Evolutionary conservation across 768 basidiomycete genomes (phyloP).

Genomic region (Clavaria fumosa): DNA sequence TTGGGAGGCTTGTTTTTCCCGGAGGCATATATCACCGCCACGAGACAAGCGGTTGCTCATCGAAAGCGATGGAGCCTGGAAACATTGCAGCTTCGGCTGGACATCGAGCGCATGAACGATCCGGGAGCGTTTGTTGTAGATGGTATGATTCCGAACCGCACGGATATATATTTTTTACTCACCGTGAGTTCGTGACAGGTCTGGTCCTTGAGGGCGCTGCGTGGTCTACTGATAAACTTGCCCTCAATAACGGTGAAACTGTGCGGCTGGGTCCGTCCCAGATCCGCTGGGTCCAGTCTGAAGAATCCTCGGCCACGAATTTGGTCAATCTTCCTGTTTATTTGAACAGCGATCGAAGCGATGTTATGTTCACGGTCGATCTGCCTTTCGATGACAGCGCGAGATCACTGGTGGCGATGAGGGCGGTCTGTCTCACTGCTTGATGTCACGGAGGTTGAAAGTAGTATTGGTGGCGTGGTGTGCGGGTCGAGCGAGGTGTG

Average conservation of each 20-base stretch:
- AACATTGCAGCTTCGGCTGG: constrained; percentile 64
- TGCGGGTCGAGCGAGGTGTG: too few relatives aligned
- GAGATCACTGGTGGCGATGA: constrained; percentile 60
- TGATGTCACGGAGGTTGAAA: constrained; percentile 30
- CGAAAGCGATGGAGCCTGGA: constrained; percentile 87
- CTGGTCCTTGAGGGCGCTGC: constrained; percentile 77
- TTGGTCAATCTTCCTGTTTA: constrained; percentile 82
- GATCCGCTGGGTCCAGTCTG: constrained; percentile 68
- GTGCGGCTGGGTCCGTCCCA: constrained; percentile 69
- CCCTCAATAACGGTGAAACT: constrained; percentile 77
- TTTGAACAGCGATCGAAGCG: constrained; percentile 77
- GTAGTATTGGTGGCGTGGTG: too few relatives aligned
- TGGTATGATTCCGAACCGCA: constrained; percentile 38
- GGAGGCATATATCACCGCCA: constrained; percentile 91
- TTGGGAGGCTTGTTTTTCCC: constrained; percentile 94
- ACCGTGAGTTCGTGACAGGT: constrained; percentile 29
- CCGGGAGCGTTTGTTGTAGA: constrained; percentile 74
- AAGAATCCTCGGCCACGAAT: constrained; percentile 23
- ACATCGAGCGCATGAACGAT: constrained; percentile 67
- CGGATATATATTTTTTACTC: background rate
- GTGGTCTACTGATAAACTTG: constrained; percentile 52
- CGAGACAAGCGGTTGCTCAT: constrained; percentile 91
- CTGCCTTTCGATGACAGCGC: constrained; percentile 60
- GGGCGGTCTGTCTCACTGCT: constrained; percentile 84
- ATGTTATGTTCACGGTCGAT: constrained; percentile 82